Base-by-base conservation (phyloP, 2,329 filamentous ascomycete genomes). In the Teratosphaeria gauchensis region DNA sequence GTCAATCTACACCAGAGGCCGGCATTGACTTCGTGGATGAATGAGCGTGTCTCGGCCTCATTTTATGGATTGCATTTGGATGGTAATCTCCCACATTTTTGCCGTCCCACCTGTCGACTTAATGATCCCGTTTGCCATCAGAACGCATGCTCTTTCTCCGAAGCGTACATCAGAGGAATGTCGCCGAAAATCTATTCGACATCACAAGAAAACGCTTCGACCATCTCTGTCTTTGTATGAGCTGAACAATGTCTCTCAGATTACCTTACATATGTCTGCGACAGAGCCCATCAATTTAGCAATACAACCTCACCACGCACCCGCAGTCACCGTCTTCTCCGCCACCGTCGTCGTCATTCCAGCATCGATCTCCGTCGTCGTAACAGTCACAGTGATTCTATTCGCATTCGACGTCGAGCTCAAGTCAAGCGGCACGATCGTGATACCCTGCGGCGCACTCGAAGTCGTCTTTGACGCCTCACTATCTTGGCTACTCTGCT, bases 11-110 rank as follows among this genome's bases (percentile, higher is more conserved):
- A 9, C 16, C 42, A 48, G 19, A 48, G 16, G 42, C 42, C n/a
- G 19, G 42, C 19, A 6, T 21, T n/a, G 42, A 9, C 12, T 16
- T 4, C 2, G 14, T 14, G 35, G 35, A 16, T 11, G 12, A 4
- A 5, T 48, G 2, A 57, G 51, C 72, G 61, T 79, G 77, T 54
- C 78, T 74, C 64, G 80, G 82, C 4, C 24, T 28, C 24, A 28
- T 2, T 28, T 28, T 28, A 28, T 28, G 24, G 24, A 4, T 28
- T 28, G 24, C 24, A 28, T 69, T 69, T 3, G 79, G 79, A 67
- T 82, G 78, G 59, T 80, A 75, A 60, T 82, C 79, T 0, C 79
- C 80, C 64, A 82, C 70, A 60, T 82, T 81, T 53, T 75, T 72
- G 11, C 73, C 66, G 66, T 79, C 76, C 69, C 31, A 11, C 12